These are phyloP conservation scores for Xylaria digitata DNA, from an alignment of 2,329 filamentous ascomycete genomes.

Conservation along the genomic window DNA sequence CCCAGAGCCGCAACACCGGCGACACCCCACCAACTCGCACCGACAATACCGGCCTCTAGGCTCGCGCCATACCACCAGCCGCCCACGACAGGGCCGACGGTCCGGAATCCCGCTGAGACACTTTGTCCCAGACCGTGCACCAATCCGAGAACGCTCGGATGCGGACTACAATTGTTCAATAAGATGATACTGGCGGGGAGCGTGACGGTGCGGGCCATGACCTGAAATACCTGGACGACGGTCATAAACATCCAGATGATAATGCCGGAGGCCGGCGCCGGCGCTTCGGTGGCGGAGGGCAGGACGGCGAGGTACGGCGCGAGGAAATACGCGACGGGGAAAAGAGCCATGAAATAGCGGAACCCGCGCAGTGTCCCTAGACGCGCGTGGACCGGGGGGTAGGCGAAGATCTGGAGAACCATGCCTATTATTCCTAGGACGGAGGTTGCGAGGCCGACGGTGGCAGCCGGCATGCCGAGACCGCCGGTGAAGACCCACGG, in stretches of 20 bases:
- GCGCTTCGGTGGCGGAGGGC: conserved; percentile 60
- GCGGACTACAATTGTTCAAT: conserved; percentile 70
- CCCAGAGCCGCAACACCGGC: conserved; percentile 65
- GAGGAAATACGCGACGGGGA: conserved; percentile 74
- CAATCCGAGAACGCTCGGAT: conserved; percentile 67
- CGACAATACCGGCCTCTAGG: conserved; percentile 59
- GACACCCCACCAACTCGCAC: conserved; percentile 61
- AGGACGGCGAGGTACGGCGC: conserved; percentile 75
- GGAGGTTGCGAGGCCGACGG: conserved; percentile 75
- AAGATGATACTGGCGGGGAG: conserved; percentile 69
- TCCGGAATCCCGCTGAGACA: conserved; percentile 61
- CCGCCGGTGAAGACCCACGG: conserved; percentile 72
- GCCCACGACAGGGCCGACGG: conserved; percentile 62
- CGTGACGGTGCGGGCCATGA: conserved; percentile 77
- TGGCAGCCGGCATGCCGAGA: conserved; percentile 72
- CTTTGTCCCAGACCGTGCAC: conserved; percentile 66
- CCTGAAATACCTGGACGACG: conserved; percentile 73
- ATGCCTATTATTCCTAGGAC: conserved; percentile 77
- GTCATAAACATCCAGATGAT: conserved; percentile 71
- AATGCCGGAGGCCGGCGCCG: conserved; percentile 59
- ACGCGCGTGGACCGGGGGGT: conserved; percentile 71
- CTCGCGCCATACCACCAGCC: conserved; percentile 62
- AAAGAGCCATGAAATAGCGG: conserved; percentile 72
- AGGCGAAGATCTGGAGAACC: conserved; percentile 74
- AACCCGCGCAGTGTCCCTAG: conserved; percentile 76